phyloP scores from a whole-genome alignment of 257 asterid genomes.

The Penstemon davidsonii region DNA sequence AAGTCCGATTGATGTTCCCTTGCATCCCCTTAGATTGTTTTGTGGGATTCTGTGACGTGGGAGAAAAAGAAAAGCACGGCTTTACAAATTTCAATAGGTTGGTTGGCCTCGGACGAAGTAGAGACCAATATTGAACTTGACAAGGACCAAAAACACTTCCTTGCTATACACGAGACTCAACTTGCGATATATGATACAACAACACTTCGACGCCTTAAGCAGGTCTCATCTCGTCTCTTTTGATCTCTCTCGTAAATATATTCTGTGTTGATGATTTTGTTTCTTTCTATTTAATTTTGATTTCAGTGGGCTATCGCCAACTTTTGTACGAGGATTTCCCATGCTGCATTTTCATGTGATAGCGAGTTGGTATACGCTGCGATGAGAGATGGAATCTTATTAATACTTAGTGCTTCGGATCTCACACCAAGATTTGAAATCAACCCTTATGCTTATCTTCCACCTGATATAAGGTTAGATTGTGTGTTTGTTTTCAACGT shows the following conservation, averaged over 20 bases:
- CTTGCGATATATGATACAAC: constrained; percentile 65
- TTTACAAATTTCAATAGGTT: constrained; percentile 51
- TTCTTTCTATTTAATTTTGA: neutral
- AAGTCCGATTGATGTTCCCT: neutral
- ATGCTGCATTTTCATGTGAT: constrained; percentile 67
- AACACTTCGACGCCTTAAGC: constrained; percentile 58
- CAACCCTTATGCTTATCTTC: constrained; percentile 64
- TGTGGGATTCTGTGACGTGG: constrained; percentile 70
- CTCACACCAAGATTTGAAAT: constrained; percentile 66
- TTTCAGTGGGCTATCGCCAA: constrained; percentile 70
- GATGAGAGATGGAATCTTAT: constrained; percentile 59
- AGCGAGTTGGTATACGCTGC: constrained; percentile 51
- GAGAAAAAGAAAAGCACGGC: constrained; percentile 49
- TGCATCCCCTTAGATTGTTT: constrained; percentile 45
- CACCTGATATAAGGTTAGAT: constrained; percentile 39
- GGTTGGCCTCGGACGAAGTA: constrained; percentile 48
- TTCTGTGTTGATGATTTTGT: no score
- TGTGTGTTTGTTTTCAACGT: neutral
- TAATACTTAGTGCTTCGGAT: constrained; percentile 56
- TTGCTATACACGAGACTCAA: constrained; percentile 75
- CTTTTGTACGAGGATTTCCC: constrained; percentile 57
- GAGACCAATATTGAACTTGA: constrained; percentile 60
- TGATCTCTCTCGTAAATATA: neutral
- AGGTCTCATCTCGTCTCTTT: constrained; percentile 38
- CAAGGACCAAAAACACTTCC: constrained; percentile 59